phyloP scores from a whole-genome alignment of 805 yeast species.

The Candida wancherniae region DNA sequence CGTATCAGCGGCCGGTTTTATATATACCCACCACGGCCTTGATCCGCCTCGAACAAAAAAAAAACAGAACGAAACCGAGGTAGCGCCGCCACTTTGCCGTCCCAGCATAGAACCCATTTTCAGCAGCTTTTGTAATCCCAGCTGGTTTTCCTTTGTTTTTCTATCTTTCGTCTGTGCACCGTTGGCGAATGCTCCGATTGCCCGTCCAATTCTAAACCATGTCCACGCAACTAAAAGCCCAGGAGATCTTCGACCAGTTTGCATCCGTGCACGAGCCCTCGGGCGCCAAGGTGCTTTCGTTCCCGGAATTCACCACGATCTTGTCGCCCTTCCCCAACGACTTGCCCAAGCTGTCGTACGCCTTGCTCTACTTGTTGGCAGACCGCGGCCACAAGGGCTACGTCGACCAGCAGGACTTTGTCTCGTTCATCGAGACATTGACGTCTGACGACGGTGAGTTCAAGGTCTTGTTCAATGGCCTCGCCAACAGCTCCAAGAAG shows the following conservation, averaged over 20 bases:
- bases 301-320: slow-evolving; percentile 34
- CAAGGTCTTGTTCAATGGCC: slow-evolving; percentile 50
- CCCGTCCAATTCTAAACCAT: too few relatives aligned
- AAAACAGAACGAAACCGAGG: too few relatives aligned
- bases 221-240: slow-evolving; percentile 18
- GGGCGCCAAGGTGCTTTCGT: slow-evolving; percentile 24
- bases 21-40: too few relatives aligned
- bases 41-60: too few relatives aligned
- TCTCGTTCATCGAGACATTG: slow-evolving; percentile 57
- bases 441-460: slow-evolving; percentile 36
- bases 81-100: too few relatives aligned
- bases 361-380: slow-evolving; percentile 71
- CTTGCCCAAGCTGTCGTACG: slow-evolving; percentile 32
- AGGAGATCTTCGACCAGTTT: slow-evolving; percentile 37
- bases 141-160: too few relatives aligned
- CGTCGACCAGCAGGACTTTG: slow-evolving; percentile 67
- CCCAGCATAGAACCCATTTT: too few relatives aligned
- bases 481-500: slow-evolving; percentile 22
- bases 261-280: slow-evolving; percentile 23
- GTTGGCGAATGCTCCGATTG: too few relatives aligned
- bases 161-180: too few relatives aligned
- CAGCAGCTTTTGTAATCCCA: too few relatives aligned
- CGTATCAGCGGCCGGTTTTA: too few relatives aligned
- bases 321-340: slow-evolving; percentile 40
- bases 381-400: slow-evolving; percentile 70